Conservation (phyloP, 805 yeast species). For the Candida boleticola region DNA sequence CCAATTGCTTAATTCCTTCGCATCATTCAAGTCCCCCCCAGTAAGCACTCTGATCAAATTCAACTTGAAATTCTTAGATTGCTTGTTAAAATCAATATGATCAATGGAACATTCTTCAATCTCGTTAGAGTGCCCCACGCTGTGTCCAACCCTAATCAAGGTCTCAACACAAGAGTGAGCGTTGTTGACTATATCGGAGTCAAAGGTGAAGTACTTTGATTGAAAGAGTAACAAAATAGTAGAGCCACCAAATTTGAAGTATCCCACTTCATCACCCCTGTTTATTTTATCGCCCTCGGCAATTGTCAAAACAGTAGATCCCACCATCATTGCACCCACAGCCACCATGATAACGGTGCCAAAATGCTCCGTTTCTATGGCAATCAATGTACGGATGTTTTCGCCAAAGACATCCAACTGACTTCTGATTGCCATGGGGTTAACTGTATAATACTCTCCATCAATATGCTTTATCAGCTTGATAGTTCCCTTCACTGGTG, state of each 20-base stretch:
- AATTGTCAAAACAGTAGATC: conserved; percentile 75
- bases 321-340: conserved; percentile 99
- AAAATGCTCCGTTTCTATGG: conserved; percentile 72
- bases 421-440: conserved; percentile 94
- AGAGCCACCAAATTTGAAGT: conserved; percentile 95
- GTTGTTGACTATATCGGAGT: conserved; percentile 68
- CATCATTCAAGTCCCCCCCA: conserved; percentile 46
- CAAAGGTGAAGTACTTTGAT: conserved; percentile 52
- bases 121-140: conserved; percentile 72
- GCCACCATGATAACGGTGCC: conserved; percentile 77
- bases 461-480: conserved; percentile 66
- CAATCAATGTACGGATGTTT: conserved; percentile 74
- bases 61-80: conserved; percentile 45
- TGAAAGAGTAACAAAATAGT: conserved; percentile 73
- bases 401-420: conserved; percentile 90
- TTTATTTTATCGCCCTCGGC: conserved; percentile 54
- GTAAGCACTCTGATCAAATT: conserved; percentile 57
- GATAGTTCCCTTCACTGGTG: conserved; percentile 75
- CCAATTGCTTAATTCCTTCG: conserved; percentile 35
- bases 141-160: conserved; percentile 84
- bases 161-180: conserved; percentile 76
- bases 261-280: conserved; percentile 86
- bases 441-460: conserved; percentile 94
- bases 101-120: conserved; percentile 49
- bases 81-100: conserved; percentile 43